Evolutionary conservation across 73 alveolate species (phyloP).

Genomic region (Tetrahymena elliotti): DNA sequence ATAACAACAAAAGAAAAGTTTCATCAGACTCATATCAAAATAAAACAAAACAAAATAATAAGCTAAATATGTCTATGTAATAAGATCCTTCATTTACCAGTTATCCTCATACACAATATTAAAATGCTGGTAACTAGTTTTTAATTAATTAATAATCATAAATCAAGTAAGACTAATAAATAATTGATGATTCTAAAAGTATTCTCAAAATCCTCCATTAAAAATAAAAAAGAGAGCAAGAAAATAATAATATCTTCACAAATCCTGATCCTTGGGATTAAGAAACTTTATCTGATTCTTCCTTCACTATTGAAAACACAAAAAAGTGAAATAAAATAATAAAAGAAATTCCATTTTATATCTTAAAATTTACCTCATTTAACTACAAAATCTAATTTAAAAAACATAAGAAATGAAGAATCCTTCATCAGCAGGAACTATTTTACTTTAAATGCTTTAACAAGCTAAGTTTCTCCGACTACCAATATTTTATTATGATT

Average conservation of each 20-base stretch:
- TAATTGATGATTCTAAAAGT: not conserved
- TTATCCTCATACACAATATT: not conserved
- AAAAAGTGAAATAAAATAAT: not conserved
- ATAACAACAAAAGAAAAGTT: not conserved
- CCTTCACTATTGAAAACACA: not conserved
- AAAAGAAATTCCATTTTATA: not conserved
- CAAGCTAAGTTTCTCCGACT: too few relatives aligned
- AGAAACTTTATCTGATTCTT: not conserved
- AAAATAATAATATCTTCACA: not conserved
- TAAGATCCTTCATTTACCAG: not conserved
- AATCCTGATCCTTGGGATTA: not conserved
- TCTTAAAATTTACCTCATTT: too few relatives aligned
- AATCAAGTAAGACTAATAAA: not conserved
- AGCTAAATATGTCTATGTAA: not conserved
- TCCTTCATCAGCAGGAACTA: too few relatives aligned
- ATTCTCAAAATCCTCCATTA: not conserved
- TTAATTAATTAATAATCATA: not conserved
- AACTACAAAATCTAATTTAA: too few relatives aligned
- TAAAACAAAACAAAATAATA: not conserved
- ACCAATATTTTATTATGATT: too few relatives aligned
- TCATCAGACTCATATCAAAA: not conserved
- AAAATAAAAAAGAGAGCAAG: not conserved
- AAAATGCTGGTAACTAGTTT: not conserved
- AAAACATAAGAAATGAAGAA: too few relatives aligned
- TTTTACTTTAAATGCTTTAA: too few relatives aligned